Percentiles rank a stretch among this genome's conserved stretches.
These are phyloP conservation scores for Pichia sp. DNA, from an alignment of 1,139 yeast species.

Conservation along the genomic window DNA sequence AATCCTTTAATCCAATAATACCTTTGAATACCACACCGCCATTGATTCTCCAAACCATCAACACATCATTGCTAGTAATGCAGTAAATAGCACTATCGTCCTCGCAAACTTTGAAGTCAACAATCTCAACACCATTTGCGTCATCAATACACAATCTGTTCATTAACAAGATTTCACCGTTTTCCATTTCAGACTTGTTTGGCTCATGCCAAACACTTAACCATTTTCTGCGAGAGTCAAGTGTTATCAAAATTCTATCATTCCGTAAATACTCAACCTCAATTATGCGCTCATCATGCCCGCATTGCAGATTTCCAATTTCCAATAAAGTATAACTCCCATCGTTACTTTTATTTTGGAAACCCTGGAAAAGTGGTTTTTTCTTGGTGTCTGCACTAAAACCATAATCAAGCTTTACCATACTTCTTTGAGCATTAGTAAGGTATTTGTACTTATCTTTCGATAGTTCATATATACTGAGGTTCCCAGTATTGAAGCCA, in stretches of 20 bases:
- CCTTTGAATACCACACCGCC: constrained; percentile 37
- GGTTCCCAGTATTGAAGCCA: constrained; percentile 28
- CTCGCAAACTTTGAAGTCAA: constrained; percentile 42
- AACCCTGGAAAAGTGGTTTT: background rate
- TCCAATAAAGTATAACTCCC: constrained; percentile 35
- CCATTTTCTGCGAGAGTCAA: constrained; percentile 46
- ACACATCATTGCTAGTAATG: constrained; percentile 25
- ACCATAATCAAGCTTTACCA: constrained; percentile 9
- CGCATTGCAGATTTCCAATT: constrained; percentile 43
- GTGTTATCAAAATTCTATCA: constrained; percentile 48
- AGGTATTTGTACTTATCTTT: constrained; percentile 15
- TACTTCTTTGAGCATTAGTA: constrained; percentile 18
- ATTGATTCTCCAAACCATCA: constrained; percentile 49
- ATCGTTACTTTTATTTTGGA: background rate
- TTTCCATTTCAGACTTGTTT: constrained; percentile 52
- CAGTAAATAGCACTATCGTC: constrained; percentile 53
- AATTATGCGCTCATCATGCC: constrained; percentile 45
- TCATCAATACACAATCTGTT: constrained; percentile 35
- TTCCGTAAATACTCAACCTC: constrained; percentile 45
- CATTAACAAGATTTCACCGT: constrained; percentile 46
- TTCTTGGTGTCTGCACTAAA: background rate
- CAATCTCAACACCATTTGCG: constrained; percentile 15
- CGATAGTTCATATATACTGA: constrained; percentile 21
- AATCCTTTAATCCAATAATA: background rate
- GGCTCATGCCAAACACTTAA: constrained; percentile 15